Evolutionary conservation across 805 yeast genomes (phyloP), one percentile per base, ranked within the genome.

Genomic region (Ogataea ramenticola): DNA sequence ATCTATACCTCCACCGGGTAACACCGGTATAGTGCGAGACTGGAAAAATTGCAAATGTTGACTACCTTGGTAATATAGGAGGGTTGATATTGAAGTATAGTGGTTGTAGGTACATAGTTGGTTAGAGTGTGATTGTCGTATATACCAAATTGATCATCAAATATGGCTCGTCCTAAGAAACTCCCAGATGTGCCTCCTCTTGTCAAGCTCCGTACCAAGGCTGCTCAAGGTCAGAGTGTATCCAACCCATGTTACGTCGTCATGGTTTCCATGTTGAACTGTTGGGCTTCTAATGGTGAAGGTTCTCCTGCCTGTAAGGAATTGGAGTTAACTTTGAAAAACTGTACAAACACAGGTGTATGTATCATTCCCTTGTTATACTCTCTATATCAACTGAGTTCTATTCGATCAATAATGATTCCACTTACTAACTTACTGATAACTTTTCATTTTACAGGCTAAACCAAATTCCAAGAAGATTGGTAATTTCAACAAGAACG

Each of bases 231-330:
- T 27, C 71, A 73, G 41, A 78, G 77, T 51, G 62, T 72, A 45
- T 75, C 86, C 39, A 80, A 82, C 53, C 80, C 86, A 46, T 89
- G 96, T 63, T 63, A 80, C 47, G 88, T 86, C 45, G 67, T 84
- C 50, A 86, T 90, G 90, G 81, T 93, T 1, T 82, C 86, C 40
- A 72, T 90, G 61, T 70, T 90, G 53, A 86, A 85, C 71, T 90
- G 98, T 68, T 90, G 98, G 98, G 95, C 96, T 2, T 86, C 96
- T 21, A 86, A 87, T 65, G 91, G 95, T 40, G 95, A 88, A 63
- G 90, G 93, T 47, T 69, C 82, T 20, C 67, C 72, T 11, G 72
- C 68, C 39, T 90, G 98, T 65, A 68, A 73, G 21, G 70, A 68
- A 8, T 64, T 86, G 39, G 95, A 83, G 57, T 61, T 64, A 31